Evolutionary conservation across 2,329 filamentous ascomycete species (phyloP).

Genomic region (Lasiodiplodia hormozganensis): DNA sequence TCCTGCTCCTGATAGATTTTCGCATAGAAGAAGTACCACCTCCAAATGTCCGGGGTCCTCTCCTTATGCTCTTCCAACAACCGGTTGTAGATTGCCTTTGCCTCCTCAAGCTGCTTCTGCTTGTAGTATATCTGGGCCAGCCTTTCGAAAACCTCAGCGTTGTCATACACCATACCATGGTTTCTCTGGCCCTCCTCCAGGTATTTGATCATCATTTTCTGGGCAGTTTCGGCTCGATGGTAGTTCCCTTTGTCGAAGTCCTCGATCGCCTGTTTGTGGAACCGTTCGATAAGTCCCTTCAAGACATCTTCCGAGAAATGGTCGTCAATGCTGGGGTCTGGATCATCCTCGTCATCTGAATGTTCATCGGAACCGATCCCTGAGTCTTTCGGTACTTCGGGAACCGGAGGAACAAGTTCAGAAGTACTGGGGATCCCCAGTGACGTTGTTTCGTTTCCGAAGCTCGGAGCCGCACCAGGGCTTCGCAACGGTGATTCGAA

Average conservation of each 20-base stretch:
- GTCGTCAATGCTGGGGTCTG: slow-evolving; percentile 21
- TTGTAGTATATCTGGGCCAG: slow-evolving; percentile 27
- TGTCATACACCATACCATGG: slow-evolving; percentile 18
- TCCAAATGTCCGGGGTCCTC: slow-evolving; percentile 12
- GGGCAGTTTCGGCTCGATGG: slow-evolving; percentile 22
- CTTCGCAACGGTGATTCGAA: slow-evolving; percentile 15
- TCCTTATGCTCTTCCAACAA: slow-evolving; percentile 18
- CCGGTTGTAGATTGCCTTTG: slow-evolving; percentile 18
- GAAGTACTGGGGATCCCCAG: not conserved
- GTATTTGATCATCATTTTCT: slow-evolving; percentile 23
- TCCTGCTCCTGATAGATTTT: slow-evolving; percentile 25
- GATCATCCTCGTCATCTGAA: slow-evolving; percentile 19
- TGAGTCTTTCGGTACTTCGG: slow-evolving; percentile 10
- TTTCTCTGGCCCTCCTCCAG: slow-evolving; percentile 20
- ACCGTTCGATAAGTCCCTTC: slow-evolving; percentile 13
- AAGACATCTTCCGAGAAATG: slow-evolving; percentile 23
- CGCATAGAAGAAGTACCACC: slow-evolving; percentile 25
- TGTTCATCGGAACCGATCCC: slow-evolving; percentile 9
- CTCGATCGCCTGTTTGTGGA: not conserved
- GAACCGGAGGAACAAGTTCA: not conserved
- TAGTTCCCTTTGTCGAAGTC: slow-evolving; percentile 25
- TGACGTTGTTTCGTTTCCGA: not conserved
- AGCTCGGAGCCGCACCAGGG: not conserved
- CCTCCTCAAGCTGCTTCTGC: slow-evolving; percentile 26
- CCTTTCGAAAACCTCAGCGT: slow-evolving; percentile 13